phyloP scores from a whole-genome alignment of 2,329 filamentous ascomycete species.

The Botrytis paeoniae region DNA sequence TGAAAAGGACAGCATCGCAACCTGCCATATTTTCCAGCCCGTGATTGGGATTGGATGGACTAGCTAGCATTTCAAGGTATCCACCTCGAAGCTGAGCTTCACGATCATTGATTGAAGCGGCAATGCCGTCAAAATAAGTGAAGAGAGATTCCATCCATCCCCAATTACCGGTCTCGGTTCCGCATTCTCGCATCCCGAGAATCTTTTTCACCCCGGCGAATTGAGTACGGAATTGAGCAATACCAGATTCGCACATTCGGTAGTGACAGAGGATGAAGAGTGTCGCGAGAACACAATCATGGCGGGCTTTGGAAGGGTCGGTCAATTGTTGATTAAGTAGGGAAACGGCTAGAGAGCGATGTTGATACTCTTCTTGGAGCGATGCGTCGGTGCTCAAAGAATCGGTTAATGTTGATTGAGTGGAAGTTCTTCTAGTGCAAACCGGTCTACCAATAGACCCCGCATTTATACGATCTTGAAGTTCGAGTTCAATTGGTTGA shows the following conservation, averaged over 20 bases:
- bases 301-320: constrained; percentile 68
- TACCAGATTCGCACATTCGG: constrained; percentile 88
- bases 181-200: constrained; percentile 68
- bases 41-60: constrained; percentile 56
- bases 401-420: constrained; percentile 41
- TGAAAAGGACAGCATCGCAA: constrained; percentile 84
- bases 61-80: constrained; percentile 61
- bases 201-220: constrained; percentile 92
- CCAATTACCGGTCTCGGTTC: constrained; percentile 61
- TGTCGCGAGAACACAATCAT: constrained; percentile 85
- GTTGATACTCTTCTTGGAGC: constrained; percentile 77
- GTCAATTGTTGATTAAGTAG: constrained; percentile 82
- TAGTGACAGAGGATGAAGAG: constrained; percentile 87
- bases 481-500: constrained; percentile 40
- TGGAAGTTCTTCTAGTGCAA: constrained; percentile 29
- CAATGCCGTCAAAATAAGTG: constrained; percentile 92
- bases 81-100: constrained; percentile 73
- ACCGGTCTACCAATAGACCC: constrained; percentile 25
- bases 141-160: constrained; percentile 92
- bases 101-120: constrained; percentile 85
- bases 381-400: constrained; percentile 50
- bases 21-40: constrained; percentile 77
- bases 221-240: constrained; percentile 90
- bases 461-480: constrained; percentile 35
- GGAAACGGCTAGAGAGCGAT: constrained; percentile 74